Base-by-base conservation (phyloP, 768 basidiomycete genomes). In the Psilocybe azurescens region DNA sequence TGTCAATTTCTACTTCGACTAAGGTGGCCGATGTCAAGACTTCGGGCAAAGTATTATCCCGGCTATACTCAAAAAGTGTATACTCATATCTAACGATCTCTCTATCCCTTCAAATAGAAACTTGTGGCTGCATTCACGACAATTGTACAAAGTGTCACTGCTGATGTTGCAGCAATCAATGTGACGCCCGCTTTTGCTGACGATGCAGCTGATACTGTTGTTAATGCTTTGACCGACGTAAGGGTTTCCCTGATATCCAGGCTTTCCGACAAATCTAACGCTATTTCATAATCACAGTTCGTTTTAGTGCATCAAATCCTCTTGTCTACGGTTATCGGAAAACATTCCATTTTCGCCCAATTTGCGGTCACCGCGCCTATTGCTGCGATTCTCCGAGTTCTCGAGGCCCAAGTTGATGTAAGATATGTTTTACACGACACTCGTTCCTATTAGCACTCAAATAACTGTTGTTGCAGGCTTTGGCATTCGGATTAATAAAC, bases 291-390 rank as follows among this genome's bases (percentile, higher is more conserved):
- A 36, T 14, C 14, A 39, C 39, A 66, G 65, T 66, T 63, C 29
- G 59, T 66, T 13, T 10, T 2, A 5, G 32, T 63, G 14, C 61
- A 66, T 36, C 61, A 66, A 51, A 16, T 36, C 2, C 59, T 63
- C 13, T 41, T 66, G 36, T 13, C 59, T 10, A 63, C 62, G 13
- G 59, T 66, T 51, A 63, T 66, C 5, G 65, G 62, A 1, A 60
- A 66, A 50, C 65, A 63, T 13, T 16, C 32, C 5, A 66, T 66
- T 13, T 57, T 66, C 20, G 61, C 65, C 28, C 65, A 63, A 11
- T 66, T 66, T 46, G 33, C 1, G 28, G 3, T 63, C 6, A 63
- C 61, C 4, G 61, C 50, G 7, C 65, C 65, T 13, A 63, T 66
- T 24, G 29, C 38, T 2, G 49, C 13, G 0, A 54, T 53, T 3